phyloP scores from a whole-genome alignment of 441 rosid species.

The Aleurites moluccanus region DNA sequence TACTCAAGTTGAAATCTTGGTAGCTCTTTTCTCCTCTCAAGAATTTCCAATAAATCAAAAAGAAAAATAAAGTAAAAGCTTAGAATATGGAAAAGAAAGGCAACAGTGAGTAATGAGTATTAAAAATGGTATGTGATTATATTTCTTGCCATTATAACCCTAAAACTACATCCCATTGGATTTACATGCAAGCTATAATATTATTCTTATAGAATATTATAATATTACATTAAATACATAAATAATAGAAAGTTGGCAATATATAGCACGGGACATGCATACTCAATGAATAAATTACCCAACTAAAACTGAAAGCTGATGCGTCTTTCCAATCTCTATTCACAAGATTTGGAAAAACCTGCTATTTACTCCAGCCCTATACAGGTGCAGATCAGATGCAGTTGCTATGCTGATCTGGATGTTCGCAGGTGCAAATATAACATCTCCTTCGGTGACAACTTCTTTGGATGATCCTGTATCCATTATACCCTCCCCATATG shows the following conservation, averaged over 20 bases:
- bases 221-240: too few species aligned
- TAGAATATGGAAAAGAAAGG: neutral
- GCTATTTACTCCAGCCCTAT: slow-evolving; percentile 68
- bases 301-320: slow-evolving; percentile 9
- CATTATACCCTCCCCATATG: slow-evolving; percentile 50
- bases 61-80: neutral
- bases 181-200: slow-evolving; percentile 23
- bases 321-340: neutral
- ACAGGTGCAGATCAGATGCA: slow-evolving; percentile 45
- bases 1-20: too few species aligned
- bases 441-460: slow-evolving; percentile 49
- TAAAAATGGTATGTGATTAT: neutral
- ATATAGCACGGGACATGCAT: slow-evolving; percentile 3
- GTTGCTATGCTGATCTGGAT: slow-evolving; percentile 39
- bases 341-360: slow-evolving; percentile 43
- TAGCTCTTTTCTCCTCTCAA: too few species aligned
- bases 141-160: neutral
- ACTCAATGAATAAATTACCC: slow-evolving; percentile 17
- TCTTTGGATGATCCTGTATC: slow-evolving; percentile 24
- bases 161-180: neutral
- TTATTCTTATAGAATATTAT: neutral
- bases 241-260: neutral
- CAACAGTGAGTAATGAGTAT: neutral
- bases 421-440: slow-evolving; percentile 61
- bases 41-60: too few species aligned